Evolutionary conservation across 371 early-diverging fungal species (phyloP).

Genomic region (Syncephalastrum sp.): DNA sequence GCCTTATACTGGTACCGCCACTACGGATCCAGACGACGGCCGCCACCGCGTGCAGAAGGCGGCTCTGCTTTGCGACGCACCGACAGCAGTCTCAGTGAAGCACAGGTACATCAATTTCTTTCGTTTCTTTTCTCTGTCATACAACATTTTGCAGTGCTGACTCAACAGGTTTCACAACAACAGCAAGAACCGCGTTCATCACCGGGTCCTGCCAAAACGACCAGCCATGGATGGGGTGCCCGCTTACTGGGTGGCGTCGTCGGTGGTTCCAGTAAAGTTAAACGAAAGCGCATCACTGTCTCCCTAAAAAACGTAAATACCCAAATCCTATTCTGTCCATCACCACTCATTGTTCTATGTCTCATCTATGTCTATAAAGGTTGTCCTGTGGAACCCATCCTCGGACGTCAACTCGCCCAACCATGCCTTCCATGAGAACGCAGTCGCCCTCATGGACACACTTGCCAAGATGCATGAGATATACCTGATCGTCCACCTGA

Average conservation of each 20-base stretch:
- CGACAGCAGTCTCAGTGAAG: conserved; percentile 4
- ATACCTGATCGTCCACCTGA: conserved; percentile 42
- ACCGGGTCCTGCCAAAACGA: conserved; percentile 6
- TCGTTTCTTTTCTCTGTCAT: background rate
- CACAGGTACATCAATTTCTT: background rate
- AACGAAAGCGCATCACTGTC: conserved; percentile 31
- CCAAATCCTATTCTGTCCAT: background rate
- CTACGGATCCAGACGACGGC: conserved; percentile 4
- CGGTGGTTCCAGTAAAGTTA: conserved; percentile 4
- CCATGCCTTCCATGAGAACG: conserved; percentile 46
- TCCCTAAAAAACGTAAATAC: conserved; percentile 46
- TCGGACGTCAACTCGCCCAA: conserved; percentile 45
- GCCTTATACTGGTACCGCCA: conserved; percentile 16
- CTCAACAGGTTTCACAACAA: background rate
- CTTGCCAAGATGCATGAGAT: conserved; percentile 37
- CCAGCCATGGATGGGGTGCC: conserved; percentile 24
- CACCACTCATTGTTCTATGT: background rate
- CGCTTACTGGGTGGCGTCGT: conserved; percentile 28
- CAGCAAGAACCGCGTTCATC: conserved; percentile 2
- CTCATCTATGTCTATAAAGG: conserved; percentile 18
- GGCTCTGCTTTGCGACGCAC: conserved; percentile 6
- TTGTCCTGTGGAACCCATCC: conserved; percentile 53
- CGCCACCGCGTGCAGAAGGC: conserved; percentile 3
- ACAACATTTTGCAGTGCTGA: background rate
- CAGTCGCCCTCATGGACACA: conserved; percentile 20